Evolutionary conservation across 108 stramenopile genomes (phyloP), one percentile per base, ranked within the genome.

Genomic region (Ochromonas danica): DNA sequence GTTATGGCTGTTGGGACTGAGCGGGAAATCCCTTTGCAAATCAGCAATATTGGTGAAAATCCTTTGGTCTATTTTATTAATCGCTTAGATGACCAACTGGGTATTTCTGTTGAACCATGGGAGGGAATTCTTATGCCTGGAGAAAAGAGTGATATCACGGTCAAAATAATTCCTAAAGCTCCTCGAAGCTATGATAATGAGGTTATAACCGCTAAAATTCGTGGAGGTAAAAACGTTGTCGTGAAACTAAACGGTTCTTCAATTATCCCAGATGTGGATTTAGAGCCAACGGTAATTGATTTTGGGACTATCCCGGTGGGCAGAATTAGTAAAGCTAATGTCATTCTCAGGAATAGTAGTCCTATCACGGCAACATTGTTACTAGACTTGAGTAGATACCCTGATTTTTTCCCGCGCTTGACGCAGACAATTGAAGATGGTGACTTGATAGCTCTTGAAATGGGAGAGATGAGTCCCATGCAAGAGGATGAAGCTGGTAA

Each of bases 251-350:
- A 0, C 1, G 78, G 80, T 42, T 57, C 79, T 38, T 81, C 85
- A 0, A 74, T 86, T 33, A 39, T 86, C 39, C 85, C 85, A 38
- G 41, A 80, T 35, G 67, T 82, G 25, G 60, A 71, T 30, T 25
- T 86, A 33, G 33, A n/a, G 39, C 39, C n/a, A 30, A 0, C 1
- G 25, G 28, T 79, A 36, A 31, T 85, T 38, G 87, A 86, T 78
- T 88, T 87, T 62, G 85, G 83, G 33, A 45, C 41, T 10, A 80
- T 81, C 2, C 31, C 88, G 0, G 87, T 89, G 6, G 88, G 87
- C 27, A 80, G 74, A 22, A 78, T 31, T 1, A 81, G 75, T 31
- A 40, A 61, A 10, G 79, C 65, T 41, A 30, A 40, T 0, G 60
- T 88, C 1, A 81, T 80, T 0, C 63, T 89, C 0, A 36, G 17